Conservation (phyloP, 2,329 filamentous ascomycete genomes). For the Paraphaeosphaeria sporulosa region DNA sequence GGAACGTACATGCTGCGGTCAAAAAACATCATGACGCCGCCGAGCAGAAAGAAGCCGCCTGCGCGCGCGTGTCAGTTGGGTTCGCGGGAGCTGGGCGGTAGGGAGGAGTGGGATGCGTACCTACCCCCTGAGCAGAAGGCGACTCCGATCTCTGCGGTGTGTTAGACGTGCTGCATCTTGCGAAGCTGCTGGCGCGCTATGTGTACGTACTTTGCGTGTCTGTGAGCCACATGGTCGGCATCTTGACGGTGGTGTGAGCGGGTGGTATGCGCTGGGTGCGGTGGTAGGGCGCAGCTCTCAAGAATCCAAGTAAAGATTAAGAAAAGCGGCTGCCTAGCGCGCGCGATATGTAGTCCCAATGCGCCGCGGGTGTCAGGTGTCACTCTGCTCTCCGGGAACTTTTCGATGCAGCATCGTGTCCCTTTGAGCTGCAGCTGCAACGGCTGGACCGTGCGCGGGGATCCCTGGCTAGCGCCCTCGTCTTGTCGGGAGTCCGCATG, state of each 20-base stretch:
- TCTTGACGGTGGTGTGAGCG: conserved; percentile 29
- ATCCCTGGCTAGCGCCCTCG: conserved; percentile 34
- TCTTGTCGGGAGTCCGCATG: conserved; percentile 30
- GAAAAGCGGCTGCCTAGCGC: conserved; percentile 12
- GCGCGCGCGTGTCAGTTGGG: conserved; percentile 29
- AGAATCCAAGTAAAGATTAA: not conserved
- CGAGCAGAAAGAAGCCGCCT: conserved; percentile 95
- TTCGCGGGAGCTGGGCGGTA: conserved; percentile 1
- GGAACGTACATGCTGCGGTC: conserved; percentile 66
- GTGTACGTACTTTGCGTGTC: conserved; percentile 85
- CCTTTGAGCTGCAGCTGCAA: conserved; percentile 27
- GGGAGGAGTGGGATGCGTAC: conserved; percentile 52
- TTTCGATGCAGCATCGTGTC: conserved; percentile 39
- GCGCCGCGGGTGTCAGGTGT: conserved; percentile 4
- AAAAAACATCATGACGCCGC: conserved; percentile 96
- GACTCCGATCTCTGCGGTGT: conserved; percentile 82
- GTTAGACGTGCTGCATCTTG: conserved; percentile 15
- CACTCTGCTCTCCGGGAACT: conserved; percentile 3
- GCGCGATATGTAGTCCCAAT: conserved; percentile 14
- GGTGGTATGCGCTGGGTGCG: conserved; percentile 3
- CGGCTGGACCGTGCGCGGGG: conserved; percentile 18
- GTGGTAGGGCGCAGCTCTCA: not conserved
- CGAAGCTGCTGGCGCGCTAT: conserved; percentile 23
- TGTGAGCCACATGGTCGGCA: conserved; percentile 95
- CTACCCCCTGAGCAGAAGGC: conserved; percentile 97